Conservation (phyloP, 2,329 filamentous ascomycete species). For the Hypoxylon sp. region DNA sequence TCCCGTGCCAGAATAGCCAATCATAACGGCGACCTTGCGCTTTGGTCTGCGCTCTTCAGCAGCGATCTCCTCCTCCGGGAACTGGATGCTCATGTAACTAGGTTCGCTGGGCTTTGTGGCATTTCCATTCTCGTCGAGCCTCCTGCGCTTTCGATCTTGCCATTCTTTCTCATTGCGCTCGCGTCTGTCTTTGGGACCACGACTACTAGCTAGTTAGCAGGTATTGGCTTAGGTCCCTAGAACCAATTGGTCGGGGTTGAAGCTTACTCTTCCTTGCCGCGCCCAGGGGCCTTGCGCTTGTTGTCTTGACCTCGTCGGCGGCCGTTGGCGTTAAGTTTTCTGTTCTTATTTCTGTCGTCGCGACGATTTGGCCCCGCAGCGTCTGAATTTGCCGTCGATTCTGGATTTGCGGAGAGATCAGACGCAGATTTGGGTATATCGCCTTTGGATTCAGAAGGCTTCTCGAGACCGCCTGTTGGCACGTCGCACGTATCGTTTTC, state of each 20-base stretch:
- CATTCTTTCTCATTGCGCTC: constrained; percentile 61
- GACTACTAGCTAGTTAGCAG: constrained; percentile 66
- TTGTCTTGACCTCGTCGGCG: constrained; percentile 34
- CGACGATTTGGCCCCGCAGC: constrained; percentile 33
- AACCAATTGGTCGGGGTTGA: constrained; percentile 2
- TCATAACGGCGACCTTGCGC: constrained; percentile 94
- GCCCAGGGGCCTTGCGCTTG: constrained; percentile 31
- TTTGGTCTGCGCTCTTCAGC: constrained; percentile 90
- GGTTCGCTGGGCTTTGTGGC: constrained; percentile 56
- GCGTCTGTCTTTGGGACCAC: constrained; percentile 66
- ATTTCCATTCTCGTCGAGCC: constrained; percentile 57
- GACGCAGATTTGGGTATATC: constrained; percentile 20
- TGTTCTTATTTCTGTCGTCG: constrained; percentile 39
- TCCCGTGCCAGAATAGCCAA: constrained; percentile 95
- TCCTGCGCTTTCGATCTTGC: constrained; percentile 69
- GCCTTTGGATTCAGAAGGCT: constrained; percentile 18
- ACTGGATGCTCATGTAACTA: constrained; percentile 71
- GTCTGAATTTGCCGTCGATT: constrained; percentile 36
- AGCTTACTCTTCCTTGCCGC: constrained; percentile 46
- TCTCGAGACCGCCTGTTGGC: constrained; percentile 8
- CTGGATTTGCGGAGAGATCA: constrained; percentile 29
- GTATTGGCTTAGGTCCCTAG: constrained; percentile 47
- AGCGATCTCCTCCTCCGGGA: constrained; percentile 84
- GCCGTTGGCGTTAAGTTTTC: constrained; percentile 41
- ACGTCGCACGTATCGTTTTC: constrained; percentile 36